A percentile compares a stretch with the other conserved stretches of the same genome.
These are phyloP conservation scores for Neoboletus subvelutipes DNA, from an alignment of 768 basidiomycete genomes.

Conservation along the genomic window DNA sequence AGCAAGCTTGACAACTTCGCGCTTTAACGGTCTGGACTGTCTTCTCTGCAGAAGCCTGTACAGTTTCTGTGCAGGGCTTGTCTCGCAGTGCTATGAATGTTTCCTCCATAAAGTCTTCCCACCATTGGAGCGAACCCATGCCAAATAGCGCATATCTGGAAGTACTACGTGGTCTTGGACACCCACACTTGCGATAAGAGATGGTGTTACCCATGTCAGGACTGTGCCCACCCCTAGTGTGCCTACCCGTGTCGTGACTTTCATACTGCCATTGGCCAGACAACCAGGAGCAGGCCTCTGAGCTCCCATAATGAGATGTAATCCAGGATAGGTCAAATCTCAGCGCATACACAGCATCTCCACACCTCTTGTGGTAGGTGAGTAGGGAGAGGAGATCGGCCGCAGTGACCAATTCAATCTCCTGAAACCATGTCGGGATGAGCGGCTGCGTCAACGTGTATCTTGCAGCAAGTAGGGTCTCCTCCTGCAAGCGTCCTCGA, in stretches of 20 bases:
- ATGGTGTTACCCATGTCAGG: no score
- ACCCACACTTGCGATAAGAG: neutral
- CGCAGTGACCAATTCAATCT: conserved; percentile 27
- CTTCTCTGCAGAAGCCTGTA: conserved; percentile 1
- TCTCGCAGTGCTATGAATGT: conserved; percentile 14
- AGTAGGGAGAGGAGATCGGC: conserved; percentile 24
- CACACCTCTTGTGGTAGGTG: conserved; percentile 20
- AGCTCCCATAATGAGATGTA: neutral
- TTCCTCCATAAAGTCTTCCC: conserved; percentile 23
- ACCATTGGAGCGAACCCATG: conserved; percentile 6
- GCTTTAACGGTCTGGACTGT: neutral
- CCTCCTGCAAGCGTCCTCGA: neutral
- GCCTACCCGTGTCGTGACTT: no score
- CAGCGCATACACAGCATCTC: conserved; percentile 9
- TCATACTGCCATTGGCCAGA: neutral
- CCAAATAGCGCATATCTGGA: neutral
- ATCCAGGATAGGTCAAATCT: conserved; percentile 12
- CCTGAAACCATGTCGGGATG: conserved; percentile 21
- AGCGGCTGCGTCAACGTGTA: conserved; percentile 27
- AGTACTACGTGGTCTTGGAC: neutral
- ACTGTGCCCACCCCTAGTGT: no score
- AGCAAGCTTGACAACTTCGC: neutral
- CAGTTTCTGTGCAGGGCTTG: conserved; percentile 14
- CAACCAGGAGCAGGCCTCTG: conserved; percentile 11
- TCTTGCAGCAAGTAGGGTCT: neutral